Conservation (phyloP, 2,329 filamentous ascomycete species). For the Xylariomycetidae sp. region DNA sequence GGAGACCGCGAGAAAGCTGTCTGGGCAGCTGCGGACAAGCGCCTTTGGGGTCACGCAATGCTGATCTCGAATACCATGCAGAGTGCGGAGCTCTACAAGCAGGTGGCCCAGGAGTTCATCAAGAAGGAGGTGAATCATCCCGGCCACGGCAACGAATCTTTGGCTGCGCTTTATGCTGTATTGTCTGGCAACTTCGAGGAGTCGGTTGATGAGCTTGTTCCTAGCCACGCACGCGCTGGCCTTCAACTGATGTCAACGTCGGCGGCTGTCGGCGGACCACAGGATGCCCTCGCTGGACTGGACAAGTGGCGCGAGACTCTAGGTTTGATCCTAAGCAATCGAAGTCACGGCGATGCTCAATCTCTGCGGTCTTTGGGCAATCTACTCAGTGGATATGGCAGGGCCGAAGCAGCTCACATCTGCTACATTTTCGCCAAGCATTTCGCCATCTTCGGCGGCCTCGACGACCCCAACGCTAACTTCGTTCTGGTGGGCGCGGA, state of each 20-base stretch:
- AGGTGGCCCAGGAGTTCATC: constrained; percentile 92
- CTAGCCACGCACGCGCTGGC: constrained; percentile 83
- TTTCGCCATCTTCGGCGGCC: constrained; percentile 67
- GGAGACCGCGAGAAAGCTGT: constrained; percentile 88
- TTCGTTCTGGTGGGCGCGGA: constrained; percentile 84
- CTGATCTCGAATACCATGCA: constrained; percentile 68
- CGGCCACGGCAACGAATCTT: constrained; percentile 73
- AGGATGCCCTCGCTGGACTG: constrained; percentile 74
- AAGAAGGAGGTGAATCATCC: constrained; percentile 85
- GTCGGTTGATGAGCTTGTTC: constrained; percentile 91
- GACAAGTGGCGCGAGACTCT: constrained; percentile 94
- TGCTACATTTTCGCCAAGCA: constrained; percentile 84
- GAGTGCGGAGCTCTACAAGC: constrained; percentile 80
- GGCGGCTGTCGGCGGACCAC: constrained; percentile 51
- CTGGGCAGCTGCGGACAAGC: constrained; percentile 87
- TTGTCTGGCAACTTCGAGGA: constrained; percentile 93
- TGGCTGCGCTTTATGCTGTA: constrained; percentile 88
- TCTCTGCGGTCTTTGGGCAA: constrained; percentile 76
- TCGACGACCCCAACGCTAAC: constrained; percentile 72
- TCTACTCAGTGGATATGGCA: constrained; percentile 76
- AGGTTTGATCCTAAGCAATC: constrained; percentile 78
- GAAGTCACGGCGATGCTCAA: constrained; percentile 70
- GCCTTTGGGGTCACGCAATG: constrained; percentile 95
- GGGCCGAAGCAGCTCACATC: constrained; percentile 86
- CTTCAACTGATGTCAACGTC: constrained; percentile 84